Percentiles rank a stretch among this genome's conserved stretches.
phyloP scores from a whole-genome alignment of 108 stramenopile species.

The Ochromonas danica region DNA sequence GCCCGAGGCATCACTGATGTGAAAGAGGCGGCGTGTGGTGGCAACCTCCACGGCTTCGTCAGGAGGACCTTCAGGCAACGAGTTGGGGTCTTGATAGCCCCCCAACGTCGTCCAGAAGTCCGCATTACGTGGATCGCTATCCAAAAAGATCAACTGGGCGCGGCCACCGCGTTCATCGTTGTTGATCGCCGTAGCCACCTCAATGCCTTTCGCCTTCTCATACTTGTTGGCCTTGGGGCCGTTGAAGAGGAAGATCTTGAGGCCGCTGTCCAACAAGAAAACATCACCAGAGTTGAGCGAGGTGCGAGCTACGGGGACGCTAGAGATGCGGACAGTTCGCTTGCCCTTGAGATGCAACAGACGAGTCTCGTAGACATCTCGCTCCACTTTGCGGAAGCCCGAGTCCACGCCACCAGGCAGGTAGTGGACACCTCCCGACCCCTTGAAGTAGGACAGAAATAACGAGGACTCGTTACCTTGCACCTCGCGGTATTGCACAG shows the following conservation, averaged over 20 bases:
- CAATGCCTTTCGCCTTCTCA: conserved; percentile 69
- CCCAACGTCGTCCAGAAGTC: conserved; percentile 79
- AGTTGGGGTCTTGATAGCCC: conserved; percentile 40
- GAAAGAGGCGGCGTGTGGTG: neutral
- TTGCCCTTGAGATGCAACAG: conserved; percentile 58
- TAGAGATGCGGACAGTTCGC: conserved; percentile 72
- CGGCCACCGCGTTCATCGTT: conserved; percentile 56
- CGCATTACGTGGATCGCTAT: conserved; percentile 34
- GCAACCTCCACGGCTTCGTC: conserved; percentile 49
- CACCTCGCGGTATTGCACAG: conserved; percentile 77
- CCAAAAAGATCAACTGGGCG: conserved; percentile 48
- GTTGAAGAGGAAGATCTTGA: conserved; percentile 72
- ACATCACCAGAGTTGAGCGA: conserved; percentile 47
- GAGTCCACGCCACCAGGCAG: conserved; percentile 77
- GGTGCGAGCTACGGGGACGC: conserved; percentile 40
- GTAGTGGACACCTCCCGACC: conserved; percentile 58
- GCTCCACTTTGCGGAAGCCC: conserved; percentile 77
- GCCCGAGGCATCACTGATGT: conserved; percentile 48
- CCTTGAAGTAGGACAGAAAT: conserved; percentile 62
- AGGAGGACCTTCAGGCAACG: conserved; percentile 50
- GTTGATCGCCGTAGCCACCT: conserved; percentile 57
- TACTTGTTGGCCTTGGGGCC: conserved; percentile 59
- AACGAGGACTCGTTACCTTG: conserved; percentile 70
- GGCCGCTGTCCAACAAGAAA: conserved; percentile 67
- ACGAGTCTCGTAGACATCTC: conserved; percentile 55